These are phyloP conservation scores for Bryum argenteum DNA, from an alignment of 225 moss, liverwort and hornwort species.

Conservation along the genomic window DNA sequence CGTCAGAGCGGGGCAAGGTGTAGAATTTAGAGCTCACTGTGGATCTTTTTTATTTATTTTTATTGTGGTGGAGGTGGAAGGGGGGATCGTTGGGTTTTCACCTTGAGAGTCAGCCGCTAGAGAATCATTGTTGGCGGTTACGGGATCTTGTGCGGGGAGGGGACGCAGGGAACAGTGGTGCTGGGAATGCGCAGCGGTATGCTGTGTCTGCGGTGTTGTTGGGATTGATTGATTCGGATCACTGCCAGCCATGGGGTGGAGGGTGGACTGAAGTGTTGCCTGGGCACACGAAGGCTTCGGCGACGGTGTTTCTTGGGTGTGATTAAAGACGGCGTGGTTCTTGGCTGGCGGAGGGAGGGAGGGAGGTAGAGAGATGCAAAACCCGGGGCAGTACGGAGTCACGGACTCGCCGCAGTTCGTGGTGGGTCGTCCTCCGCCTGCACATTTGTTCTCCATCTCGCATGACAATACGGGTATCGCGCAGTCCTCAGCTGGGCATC, in stretches of 20 bases:
- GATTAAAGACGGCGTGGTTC: slow-evolving; percentile 6
- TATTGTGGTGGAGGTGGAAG: background rate
- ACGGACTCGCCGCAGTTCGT: slow-evolving; percentile 78
- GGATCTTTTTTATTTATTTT: slow-evolving; percentile 22
- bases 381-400: slow-evolving; percentile 81
- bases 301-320: slow-evolving; percentile 1
- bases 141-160: slow-evolving; percentile 34
- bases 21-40: slow-evolving; percentile 11
- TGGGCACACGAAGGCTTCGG: slow-evolving; percentile 16
- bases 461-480: slow-evolving; percentile 78
- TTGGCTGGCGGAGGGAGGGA: background rate
- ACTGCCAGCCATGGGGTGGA: slow-evolving; percentile 38
- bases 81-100: slow-evolving; percentile 27
- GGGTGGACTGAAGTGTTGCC: slow-evolving; percentile 36
- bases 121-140: slow-evolving; percentile 34
- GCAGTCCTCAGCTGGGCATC: slow-evolving; percentile 59
- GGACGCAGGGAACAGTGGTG: slow-evolving; percentile 25
- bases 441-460: slow-evolving; percentile 86
- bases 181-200: slow-evolving; percentile 15
- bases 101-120: slow-evolving; percentile 26
- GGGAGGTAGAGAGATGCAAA: slow-evolving; percentile 59
- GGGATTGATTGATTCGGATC: slow-evolving; percentile 26
- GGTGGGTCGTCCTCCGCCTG: slow-evolving; percentile 72
- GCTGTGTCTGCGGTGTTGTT: background rate
- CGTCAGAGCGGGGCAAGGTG: slow-evolving; percentile 13